Conservation (phyloP, 495 filamentous ascomycete species). For the Hyaloscypha bicolor region DNA sequence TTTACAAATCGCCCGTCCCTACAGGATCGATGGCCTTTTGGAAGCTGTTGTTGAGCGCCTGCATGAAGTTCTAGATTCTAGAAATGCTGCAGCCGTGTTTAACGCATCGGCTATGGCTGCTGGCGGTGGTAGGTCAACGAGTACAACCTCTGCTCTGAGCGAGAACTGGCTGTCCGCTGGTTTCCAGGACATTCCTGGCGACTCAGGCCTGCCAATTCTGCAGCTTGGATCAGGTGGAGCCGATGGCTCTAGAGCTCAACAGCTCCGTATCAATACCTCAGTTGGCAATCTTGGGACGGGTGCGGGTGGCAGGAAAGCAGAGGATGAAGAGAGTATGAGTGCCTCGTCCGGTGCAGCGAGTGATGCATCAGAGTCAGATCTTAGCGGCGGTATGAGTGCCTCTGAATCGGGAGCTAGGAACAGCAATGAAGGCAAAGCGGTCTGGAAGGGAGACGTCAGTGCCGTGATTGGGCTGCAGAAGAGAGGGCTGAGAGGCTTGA, state of each 20-base stretch:
- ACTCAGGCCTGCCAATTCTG: conserved; percentile 1
- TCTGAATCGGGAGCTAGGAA: conserved; percentile 29
- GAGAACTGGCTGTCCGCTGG: conserved; percentile 28
- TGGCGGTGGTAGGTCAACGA: conserved; percentile 70
- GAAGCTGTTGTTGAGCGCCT: conserved; percentile 91
- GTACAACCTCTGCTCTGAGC: conserved; percentile 18
- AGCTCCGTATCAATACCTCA: conserved; percentile 35
- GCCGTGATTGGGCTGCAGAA: conserved; percentile 97
- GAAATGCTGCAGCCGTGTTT: conserved; percentile 96
- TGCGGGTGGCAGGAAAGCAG: conserved; percentile 31
- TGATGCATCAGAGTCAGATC: conserved; percentile 50
- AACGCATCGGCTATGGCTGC: conserved; percentile 98
- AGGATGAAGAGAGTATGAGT: conserved; percentile 42
- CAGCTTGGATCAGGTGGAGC: conserved; percentile 12
- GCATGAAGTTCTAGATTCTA: conserved; percentile 84
- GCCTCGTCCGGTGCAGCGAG: conserved; percentile 45
- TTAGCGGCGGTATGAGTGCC: conserved; percentile 43
- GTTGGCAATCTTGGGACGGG: conserved; percentile 29
- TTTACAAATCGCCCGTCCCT: conserved; percentile 90
- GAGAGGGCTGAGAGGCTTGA: conserved; percentile 84
- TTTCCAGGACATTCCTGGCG: conserved; percentile 21
- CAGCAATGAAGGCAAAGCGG: conserved; percentile 69
- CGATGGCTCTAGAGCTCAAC: conserved; percentile 18
- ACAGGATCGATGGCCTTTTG: conserved; percentile 87
- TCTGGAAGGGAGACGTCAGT: conserved; percentile 84